Evolutionary conservation across 2,329 filamentous ascomycete species (phyloP).

Genomic region (Paecilomyces variotii): DNA sequence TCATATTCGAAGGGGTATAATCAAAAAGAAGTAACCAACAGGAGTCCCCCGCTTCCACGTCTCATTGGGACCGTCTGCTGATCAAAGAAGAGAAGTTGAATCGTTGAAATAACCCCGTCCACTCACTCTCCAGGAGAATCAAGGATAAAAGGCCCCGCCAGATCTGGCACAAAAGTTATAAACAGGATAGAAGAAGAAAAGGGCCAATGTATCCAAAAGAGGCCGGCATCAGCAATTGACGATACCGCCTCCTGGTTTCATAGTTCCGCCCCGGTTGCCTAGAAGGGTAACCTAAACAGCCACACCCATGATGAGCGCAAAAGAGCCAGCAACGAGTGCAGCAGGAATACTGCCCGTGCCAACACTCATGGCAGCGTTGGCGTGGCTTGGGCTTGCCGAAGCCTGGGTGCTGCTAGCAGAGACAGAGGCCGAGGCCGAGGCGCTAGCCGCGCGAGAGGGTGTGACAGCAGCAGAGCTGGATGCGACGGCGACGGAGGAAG

Average conservation of each 20-base stretch:
- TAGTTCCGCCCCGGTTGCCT: background rate
- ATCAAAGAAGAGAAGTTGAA: constrained; percentile 1
- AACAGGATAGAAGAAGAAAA: background rate
- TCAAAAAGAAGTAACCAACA: constrained; percentile 14
- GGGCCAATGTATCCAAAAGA: background rate
- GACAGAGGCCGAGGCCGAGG: constrained; percentile 3
- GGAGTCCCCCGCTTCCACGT: constrained; percentile 5
- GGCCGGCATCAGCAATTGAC: background rate
- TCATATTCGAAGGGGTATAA: constrained; percentile 13
- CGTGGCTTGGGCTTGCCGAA: constrained; percentile 4
- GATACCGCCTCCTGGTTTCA: background rate
- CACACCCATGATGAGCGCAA: constrained; percentile 29
- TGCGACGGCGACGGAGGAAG: constrained; percentile 1
- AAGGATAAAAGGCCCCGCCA: background rate
- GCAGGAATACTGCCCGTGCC: constrained; percentile 16
- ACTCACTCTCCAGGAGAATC: constrained; percentile 1
- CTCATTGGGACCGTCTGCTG: background rate
- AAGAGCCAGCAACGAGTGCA: constrained; percentile 28
- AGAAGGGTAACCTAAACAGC: constrained; percentile 20
- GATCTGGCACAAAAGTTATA: background rate
- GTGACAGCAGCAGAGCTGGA: constrained; percentile 2
- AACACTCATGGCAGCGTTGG: constrained; percentile 10
- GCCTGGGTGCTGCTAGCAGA: constrained; percentile 15
- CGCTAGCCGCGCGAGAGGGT: constrained; percentile 9
- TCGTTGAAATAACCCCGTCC: background rate